Evolutionary conservation across 805 yeast species (phyloP).

Genomic region (Nadsonia fulvescens): DNA sequence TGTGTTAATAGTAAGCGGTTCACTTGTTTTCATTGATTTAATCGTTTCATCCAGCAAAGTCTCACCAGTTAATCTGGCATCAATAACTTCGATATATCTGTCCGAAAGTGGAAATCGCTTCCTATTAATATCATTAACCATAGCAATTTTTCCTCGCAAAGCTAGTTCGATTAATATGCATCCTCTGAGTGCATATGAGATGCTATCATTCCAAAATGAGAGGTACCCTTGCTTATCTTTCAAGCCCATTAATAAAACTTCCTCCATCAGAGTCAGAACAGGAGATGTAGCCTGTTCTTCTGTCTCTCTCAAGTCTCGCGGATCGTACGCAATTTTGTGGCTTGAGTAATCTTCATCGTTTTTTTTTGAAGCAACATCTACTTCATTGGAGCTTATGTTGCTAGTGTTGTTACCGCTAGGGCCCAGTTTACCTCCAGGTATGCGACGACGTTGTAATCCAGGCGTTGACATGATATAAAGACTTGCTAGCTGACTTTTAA

Average conservation of each 20-base stretch:
- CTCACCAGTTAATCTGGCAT: constrained; percentile 81
- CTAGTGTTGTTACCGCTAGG: too few relatives aligned
- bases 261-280: constrained; percentile 84
- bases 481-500: too few relatives aligned
- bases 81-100: constrained; percentile 72
- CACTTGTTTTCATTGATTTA: constrained; percentile 74
- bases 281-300: constrained; percentile 37
- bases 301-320: constrained; percentile 37
- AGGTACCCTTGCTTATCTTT: constrained; percentile 92
- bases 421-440: too few relatives aligned
- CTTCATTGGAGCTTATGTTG: too few relatives aligned
- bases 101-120: constrained; percentile 77
- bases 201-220: constrained; percentile 96
- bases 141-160: constrained; percentile 69
- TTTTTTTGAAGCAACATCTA: constrained; percentile 1
- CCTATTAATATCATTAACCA: constrained; percentile 84
- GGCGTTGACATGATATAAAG: too few relatives aligned
- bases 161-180: constrained; percentile 86
- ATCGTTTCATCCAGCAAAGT: constrained; percentile 86
- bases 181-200: constrained; percentile 89
- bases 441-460: too few relatives aligned
- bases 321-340: constrained; percentile 69
- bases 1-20: constrained; percentile 58
- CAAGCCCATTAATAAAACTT: constrained; percentile 78
- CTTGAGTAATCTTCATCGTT: constrained; percentile 20